Base-by-base conservation (phyloP, 2,329 filamentous ascomycete species). In the Calonectria multiphialidica region DNA sequence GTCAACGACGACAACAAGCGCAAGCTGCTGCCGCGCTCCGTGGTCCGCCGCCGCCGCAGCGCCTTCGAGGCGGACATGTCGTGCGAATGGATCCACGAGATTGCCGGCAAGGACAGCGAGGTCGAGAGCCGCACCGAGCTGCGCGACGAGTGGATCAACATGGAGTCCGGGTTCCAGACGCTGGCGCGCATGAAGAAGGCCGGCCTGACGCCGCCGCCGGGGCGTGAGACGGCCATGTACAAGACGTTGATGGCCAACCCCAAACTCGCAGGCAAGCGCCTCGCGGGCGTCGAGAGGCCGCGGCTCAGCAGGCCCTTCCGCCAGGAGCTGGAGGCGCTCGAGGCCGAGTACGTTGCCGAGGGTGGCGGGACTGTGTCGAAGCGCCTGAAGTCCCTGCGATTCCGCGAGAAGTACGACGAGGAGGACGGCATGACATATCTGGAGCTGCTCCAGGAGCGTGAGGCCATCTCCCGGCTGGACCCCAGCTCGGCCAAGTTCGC, bases 41-140 rank as follows among this genome's bases (percentile, higher is more conserved):
- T 93, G 3, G 82, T 86, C 40, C 82, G 85, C 1, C 89, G 93
- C n/a, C 87, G 83, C 49, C 92, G 91, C 55, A 81, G 87, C 25
- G 87, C 90, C 5, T 80, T 94, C 5, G 87, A 93, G 65, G 86
- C 89, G 2, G 92, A 95, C 75, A 82, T 93, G 4, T 81, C 87
- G n/a, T 89, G 89, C 66, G 88, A 92, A 5, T 89, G 88, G 77
- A 82, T 93, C 4, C 86, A 87, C 47, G 90, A 94, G 78, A 83
- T 95, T 12, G 90, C 88, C 21, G 84, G 85, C 9, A 74, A 80
- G 18, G 84, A 87, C 30, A 69, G 78, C 28, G 72, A 81, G 47
- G 70, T 75, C 12, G 75, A 80, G 49, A 77, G 75, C n/a, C 80
- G 80, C 1, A 75, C 70, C 16, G 74, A 82, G 47, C 78, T 84